These are phyloP conservation scores for Phytophthora melonis DNA, from an alignment of 352 stramenopile species.

Conservation along the genomic window DNA sequence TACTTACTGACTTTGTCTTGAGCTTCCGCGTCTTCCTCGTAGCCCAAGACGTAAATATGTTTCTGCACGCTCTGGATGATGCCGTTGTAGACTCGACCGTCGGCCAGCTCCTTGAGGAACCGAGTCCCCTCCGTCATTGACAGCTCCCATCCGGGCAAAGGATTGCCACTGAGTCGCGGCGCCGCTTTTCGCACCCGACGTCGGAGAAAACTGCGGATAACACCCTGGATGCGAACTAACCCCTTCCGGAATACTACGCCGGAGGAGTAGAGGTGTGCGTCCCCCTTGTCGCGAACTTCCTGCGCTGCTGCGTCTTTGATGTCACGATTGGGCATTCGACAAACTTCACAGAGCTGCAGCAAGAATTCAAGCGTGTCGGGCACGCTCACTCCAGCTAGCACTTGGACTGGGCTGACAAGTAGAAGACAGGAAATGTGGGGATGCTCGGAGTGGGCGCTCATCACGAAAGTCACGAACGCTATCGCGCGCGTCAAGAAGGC, in stretches of 20 bases:
- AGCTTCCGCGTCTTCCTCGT: constrained; percentile 66
- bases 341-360: constrained; percentile 74
- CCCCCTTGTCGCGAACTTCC: constrained; percentile 70
- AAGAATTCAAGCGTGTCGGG: constrained; percentile 81
- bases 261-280: constrained; percentile 74
- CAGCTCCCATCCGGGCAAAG: constrained; percentile 18
- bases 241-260: constrained; percentile 80
- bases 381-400: constrained; percentile 74
- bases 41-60: constrained; percentile 63
- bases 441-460: constrained; percentile 49
- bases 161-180: background rate
- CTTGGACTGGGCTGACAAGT: constrained; percentile 86
- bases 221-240: constrained; percentile 71
- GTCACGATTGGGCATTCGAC: constrained; percentile 51
- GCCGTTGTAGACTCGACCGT: constrained; percentile 74
- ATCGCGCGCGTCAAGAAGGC: constrained; percentile 83
- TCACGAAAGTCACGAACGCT: constrained; percentile 75
- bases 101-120: constrained; percentile 80
- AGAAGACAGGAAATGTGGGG: constrained; percentile 70
- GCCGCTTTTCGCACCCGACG: constrained; percentile 46
- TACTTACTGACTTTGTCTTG: constrained; percentile 77
- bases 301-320: constrained; percentile 63
- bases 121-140: constrained; percentile 62
- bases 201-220: constrained; percentile 79
- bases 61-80: constrained; percentile 57